Evolutionary conservation across 495 filamentous ascomycete species (phyloP).

Genomic region (Hamigera avellanea): DNA sequence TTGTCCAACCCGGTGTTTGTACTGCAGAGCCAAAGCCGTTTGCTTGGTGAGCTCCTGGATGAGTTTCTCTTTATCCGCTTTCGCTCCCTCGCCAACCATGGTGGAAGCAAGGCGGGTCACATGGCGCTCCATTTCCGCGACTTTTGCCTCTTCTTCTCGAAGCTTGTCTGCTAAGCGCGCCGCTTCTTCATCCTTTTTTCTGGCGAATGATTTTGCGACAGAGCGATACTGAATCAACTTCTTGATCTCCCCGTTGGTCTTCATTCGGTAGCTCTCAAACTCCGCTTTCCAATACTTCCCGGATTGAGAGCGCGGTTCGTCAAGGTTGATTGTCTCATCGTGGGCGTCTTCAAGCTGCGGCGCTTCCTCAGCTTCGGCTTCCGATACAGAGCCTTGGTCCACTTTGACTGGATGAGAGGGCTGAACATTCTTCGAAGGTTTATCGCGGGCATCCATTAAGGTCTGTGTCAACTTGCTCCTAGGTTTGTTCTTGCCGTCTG

Average conservation of each 20-base stretch:
- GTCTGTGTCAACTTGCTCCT: conserved; percentile 36
- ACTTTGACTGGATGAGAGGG: neutral
- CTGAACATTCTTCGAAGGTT: conserved; percentile 9
- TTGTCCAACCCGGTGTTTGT: conserved; percentile 54
- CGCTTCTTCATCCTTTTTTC: conserved; percentile 77
- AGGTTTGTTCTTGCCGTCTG: conserved; percentile 34
- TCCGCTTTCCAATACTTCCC: conserved; percentile 92
- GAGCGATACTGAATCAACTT: conserved; percentile 70
- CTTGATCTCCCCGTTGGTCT: conserved; percentile 69
- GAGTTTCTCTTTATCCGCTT: conserved; percentile 36
- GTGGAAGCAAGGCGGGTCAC: conserved; percentile 49
- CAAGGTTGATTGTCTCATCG: conserved; percentile 66
- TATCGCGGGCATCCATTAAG: conserved; percentile 32
- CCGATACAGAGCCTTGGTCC: conserved; percentile 5
- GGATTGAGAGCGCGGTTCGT: conserved; percentile 70
- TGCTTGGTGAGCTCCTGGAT: conserved; percentile 52
- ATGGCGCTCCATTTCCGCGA: conserved; percentile 39
- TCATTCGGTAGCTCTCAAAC: conserved; percentile 69
- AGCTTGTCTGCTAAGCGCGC: conserved; percentile 60
- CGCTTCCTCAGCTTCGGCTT: conserved; percentile 3
- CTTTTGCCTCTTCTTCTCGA: conserved; percentile 48
- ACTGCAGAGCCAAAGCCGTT: conserved; percentile 53
- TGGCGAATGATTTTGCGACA: conserved; percentile 78
- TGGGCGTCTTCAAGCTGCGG: conserved; percentile 11
- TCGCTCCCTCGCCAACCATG: conserved; percentile 33